phyloP scores from a whole-genome alignment of 1,284 basidiomycete species.

The Ustilago loliicola region DNA sequence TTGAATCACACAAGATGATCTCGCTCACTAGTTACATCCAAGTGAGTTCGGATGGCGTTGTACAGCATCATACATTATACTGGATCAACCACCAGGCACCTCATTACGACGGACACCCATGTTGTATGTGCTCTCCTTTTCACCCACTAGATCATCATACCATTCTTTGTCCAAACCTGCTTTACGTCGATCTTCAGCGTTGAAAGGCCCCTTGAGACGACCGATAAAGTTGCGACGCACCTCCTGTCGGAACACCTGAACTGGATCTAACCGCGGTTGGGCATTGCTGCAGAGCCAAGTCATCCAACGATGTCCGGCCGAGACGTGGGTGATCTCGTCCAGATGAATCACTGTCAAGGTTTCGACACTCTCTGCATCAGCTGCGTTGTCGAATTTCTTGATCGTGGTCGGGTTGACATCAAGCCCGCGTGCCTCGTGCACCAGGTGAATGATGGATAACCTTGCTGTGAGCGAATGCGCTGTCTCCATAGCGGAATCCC shows the following conservation, averaged over 20 bases:
- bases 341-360: conserved; percentile 70
- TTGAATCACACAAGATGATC: too few relatives aligned
- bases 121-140: conserved; percentile 64
- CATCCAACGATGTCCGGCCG: conserved; percentile 86
- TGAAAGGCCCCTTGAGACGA: conserved; percentile 87
- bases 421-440: conserved; percentile 87
- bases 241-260: conserved; percentile 80
- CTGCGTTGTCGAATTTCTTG: conserved; percentile 79
- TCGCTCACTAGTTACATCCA: neutral
- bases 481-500: conserved; percentile 84
- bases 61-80: too few relatives aligned
- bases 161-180: conserved; percentile 73
- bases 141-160: conserved; percentile 77
- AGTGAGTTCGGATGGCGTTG: too few relatives aligned
- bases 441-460: conserved; percentile 88
- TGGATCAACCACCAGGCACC: conserved; percentile 46
- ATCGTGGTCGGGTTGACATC: conserved; percentile 86
- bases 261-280: conserved; percentile 77
- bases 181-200: conserved; percentile 80
- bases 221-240: conserved; percentile 82
- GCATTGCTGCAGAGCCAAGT: conserved; percentile 78
- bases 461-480: conserved; percentile 80
- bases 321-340: conserved; percentile 85
- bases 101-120: conserved; percentile 55
- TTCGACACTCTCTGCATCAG: conserved; percentile 80